phyloP scores from a whole-genome alignment of 2,329 filamentous ascomycete genomes.

The Trichoderma sp. region DNA sequence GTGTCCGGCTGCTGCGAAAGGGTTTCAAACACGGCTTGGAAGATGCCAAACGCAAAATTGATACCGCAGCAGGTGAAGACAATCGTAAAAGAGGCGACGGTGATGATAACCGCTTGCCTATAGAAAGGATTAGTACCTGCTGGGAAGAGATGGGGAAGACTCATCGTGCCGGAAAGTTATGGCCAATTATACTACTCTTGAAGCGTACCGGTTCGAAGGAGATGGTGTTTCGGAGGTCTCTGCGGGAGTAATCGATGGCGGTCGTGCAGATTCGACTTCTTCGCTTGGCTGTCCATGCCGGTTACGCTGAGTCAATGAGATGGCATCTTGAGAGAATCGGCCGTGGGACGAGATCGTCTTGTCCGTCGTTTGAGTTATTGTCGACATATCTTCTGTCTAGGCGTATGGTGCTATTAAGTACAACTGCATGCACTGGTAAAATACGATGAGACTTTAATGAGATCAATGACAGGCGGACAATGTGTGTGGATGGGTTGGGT shows the following conservation, averaged over 20 bases:
- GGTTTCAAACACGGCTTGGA: conserved; percentile 15
- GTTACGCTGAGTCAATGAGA: conserved; percentile 11
- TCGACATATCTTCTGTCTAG: neutral
- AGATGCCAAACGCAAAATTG: conserved; percentile 17
- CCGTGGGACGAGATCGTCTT: neutral
- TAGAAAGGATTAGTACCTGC: conserved; percentile 4
- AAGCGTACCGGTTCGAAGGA: conserved; percentile 23
- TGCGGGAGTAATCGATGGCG: neutral
- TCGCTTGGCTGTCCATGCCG: neutral
- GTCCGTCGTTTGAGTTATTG: neutral
- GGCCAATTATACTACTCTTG: neutral
- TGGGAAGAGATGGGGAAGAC: neutral
- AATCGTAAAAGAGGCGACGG: conserved; percentile 5
- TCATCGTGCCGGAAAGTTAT: conserved; percentile 7
- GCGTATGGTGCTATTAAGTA: neutral
- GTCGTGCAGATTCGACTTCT: conserved; percentile 4
- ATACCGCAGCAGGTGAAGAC: conserved; percentile 20
- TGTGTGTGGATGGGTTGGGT: neutral
- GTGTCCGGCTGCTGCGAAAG: conserved; percentile 11
- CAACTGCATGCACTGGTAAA: neutral
- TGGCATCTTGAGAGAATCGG: conserved; percentile 3
- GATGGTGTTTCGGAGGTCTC: neutral
- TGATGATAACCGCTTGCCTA: conserved; percentile 18
- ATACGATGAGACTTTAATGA: neutral
- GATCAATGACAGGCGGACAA: neutral